Percentiles rank a stretch among this genome's conserved stretches.
phyloP scores from a whole-genome alignment of 1,284 basidiomycete genomes.

The Tausonia pullulans region DNA sequence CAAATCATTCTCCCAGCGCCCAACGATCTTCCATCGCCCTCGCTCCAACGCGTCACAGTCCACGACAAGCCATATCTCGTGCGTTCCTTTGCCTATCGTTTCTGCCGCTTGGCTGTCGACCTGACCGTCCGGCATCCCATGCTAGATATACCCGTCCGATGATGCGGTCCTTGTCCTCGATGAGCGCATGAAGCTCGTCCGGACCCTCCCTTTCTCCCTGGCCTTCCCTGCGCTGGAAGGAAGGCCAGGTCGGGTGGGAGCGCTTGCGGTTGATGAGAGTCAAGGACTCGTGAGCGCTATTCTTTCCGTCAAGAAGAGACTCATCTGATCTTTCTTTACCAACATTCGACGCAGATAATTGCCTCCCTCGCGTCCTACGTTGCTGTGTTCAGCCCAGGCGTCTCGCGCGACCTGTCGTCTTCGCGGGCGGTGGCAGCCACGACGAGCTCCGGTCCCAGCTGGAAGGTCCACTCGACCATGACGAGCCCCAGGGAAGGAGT shows the following conservation, averaged over 20 bases:
- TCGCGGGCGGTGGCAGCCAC: constrained; percentile 28
- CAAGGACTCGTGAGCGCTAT: constrained; percentile 57
- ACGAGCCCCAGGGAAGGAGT: constrained; percentile 44
- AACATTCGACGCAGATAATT: constrained; percentile 44
- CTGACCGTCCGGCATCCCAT: too few species aligned
- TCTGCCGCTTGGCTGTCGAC: too few species aligned
- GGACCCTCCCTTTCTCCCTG: constrained; percentile 61
- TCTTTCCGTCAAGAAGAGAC: not conserved
- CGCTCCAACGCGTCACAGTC: too few species aligned
- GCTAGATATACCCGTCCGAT: constrained; percentile 55
- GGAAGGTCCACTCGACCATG: constrained; percentile 69
- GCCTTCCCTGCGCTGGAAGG: constrained; percentile 52
- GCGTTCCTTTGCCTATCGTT: too few species aligned
- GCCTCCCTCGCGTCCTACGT: constrained; percentile 53
- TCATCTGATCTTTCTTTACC: too few species aligned
- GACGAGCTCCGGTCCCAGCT: constrained; percentile 38
- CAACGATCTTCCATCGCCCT: too few species aligned
- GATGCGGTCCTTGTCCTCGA: constrained; percentile 57
- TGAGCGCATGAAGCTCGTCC: constrained; percentile 50
- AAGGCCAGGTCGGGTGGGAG: constrained; percentile 42
- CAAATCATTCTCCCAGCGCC: too few species aligned
- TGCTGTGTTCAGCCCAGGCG: constrained; percentile 46
- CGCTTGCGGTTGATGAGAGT: constrained; percentile 54
- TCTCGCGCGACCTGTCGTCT: constrained; percentile 25
- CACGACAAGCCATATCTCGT: too few species aligned